Base-by-base conservation (phyloP, 2,329 filamentous ascomycete species). In the Calonectria pseudoturangicola region DNA sequence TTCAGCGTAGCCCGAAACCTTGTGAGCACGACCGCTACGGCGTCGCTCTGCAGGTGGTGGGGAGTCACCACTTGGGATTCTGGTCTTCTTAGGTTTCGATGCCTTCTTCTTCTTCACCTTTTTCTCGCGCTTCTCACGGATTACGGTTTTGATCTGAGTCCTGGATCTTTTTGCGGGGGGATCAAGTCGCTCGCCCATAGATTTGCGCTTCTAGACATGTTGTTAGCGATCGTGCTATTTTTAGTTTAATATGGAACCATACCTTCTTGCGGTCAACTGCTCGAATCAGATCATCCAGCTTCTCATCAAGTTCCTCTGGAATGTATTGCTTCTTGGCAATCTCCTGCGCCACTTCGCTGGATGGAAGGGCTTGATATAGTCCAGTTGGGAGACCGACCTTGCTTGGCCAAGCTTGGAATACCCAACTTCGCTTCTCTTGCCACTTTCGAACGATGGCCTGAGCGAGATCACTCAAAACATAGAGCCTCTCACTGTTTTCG, bases 301-400 rank as follows among this genome's bases (percentile, higher is more conserved):
- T 89, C 72, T 96, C 93, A 48, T 95, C 93, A 21, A 94, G 84
- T 28, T 93, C 93, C 16, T 95, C 93, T 1, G 95, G 93, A 13
- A 98, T 89, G 82, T 94, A 98, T 71, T 93, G 93, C 87, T 93
- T 97, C 82, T 95, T 93, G 0, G 96, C 95, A 80, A 98, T 95
- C 79, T 94, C 91, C 80, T 97, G 94, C 0, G 96, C 96, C 62
- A 92, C 90, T 36, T 93, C 91, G 79, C 97, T 95, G 73, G 91
- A 94, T 25, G 92, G 90, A 75, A 98, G 89, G 4, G 92, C 88
- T 18, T 89, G 89, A 83, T 97, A 98, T 18, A 98, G 88, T 1
- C 93, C 93, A 33, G 91, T 90, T 0, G 97, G 96, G 71, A 98
- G 86, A 18, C 94, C 92, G 72, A 97, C 90, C 84, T 97, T 97